Percentiles rank a stretch among this genome's conserved stretches.
These are phyloP conservation scores for Fraxinus velutina DNA, from an alignment of 305 asterid species.

Conservation along the genomic window DNA sequence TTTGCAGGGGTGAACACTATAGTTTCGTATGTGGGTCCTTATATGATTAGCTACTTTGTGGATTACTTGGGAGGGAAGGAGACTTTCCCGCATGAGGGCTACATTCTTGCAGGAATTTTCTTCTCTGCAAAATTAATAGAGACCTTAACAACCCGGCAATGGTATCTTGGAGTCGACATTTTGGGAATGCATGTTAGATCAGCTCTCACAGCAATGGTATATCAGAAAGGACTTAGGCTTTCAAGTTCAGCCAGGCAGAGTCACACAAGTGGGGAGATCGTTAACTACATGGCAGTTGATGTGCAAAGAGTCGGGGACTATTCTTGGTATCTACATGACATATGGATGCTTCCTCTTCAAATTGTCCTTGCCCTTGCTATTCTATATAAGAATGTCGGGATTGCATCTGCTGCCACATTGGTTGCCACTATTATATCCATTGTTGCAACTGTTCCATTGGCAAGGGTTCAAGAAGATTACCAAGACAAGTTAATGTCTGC, in stretches of 20 bases:
- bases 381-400: slow-evolving; percentile 90
- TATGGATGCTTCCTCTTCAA: slow-evolving; percentile 99
- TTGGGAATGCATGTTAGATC: slow-evolving; percentile 98
- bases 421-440: slow-evolving; percentile 85
- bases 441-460: slow-evolving; percentile 84
- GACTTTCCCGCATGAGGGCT: slow-evolving; percentile 76
- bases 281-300: slow-evolving; percentile 98
- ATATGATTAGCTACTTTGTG: slow-evolving; percentile 91
- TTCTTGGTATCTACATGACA: slow-evolving; percentile 94
- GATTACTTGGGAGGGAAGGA: slow-evolving; percentile 80
- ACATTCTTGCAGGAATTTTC: slow-evolving; percentile 82
- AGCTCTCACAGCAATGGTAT: slow-evolving; percentile 97
- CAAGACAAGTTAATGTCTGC: slow-evolving; percentile 94
- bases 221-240: slow-evolving; percentile 80
- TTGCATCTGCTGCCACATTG: slow-evolving; percentile 84
- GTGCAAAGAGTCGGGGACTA: slow-evolving; percentile 99
- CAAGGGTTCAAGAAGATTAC: slow-evolving; percentile 82
- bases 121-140: slow-evolving; percentile 80
- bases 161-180: slow-evolving; percentile 98
- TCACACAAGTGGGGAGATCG: slow-evolving; percentile 90
- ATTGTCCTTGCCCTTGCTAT: slow-evolving; percentile 90
- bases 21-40: slow-evolving; percentile 95
- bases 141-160: slow-evolving; percentile 80
- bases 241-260: slow-evolving; percentile 88
- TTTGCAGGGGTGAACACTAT: slow-evolving; percentile 80